Base-by-base conservation (phyloP, 768 basidiomycete genomes). In the Kwoniella sp. region DNA sequence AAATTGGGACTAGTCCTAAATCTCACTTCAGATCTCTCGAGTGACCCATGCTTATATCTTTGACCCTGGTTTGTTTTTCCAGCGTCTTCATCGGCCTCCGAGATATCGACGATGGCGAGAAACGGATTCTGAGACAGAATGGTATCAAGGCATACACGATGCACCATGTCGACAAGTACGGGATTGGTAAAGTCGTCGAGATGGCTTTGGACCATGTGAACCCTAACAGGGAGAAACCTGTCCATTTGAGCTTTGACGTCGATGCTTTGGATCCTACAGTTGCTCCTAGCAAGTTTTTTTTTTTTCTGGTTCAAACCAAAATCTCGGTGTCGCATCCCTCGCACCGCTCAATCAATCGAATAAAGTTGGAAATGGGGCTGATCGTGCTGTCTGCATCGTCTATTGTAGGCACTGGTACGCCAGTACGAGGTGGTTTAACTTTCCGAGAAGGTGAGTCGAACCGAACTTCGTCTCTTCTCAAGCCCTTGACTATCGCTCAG, bases 141-240 rank as follows among this genome's bases (percentile, higher is more conserved):
- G 79, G 79, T 60, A 91, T 94, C 83, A 91, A 88, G 78, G 88
- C 87, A 9, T 94, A 90, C 83, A 88, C 86, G 67, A 95, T 95
- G 92, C 90, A 92, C 77, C 90, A 97, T 68, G 83, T 87, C 59
- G 86, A 87, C 80, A 86, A 84, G 77, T 88, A 91, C 74, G 94
- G 94, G 40, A 96, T 96, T 63, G 92, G 94, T 22, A 87, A 88
- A 74, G 92, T 98, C 61, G 88, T 98, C 53, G 91, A 98, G 74
- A 91, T 95, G 91, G 96, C 96, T 30, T 82, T 98, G 69, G 90
- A 97, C 79, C 86, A 91, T 79, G 90, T 98, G 70, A 96, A 95
- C 81, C 91, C 90, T 12, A 84, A 85, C 61, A 83, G 92, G 70
- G 85, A 90, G 68, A 82, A 83, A 36, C 96, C 96, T 21, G 91